These are phyloP conservation scores for Nitzschia sp. DNA, from an alignment of 108 stramenopile species.

Conservation along the genomic window DNA sequence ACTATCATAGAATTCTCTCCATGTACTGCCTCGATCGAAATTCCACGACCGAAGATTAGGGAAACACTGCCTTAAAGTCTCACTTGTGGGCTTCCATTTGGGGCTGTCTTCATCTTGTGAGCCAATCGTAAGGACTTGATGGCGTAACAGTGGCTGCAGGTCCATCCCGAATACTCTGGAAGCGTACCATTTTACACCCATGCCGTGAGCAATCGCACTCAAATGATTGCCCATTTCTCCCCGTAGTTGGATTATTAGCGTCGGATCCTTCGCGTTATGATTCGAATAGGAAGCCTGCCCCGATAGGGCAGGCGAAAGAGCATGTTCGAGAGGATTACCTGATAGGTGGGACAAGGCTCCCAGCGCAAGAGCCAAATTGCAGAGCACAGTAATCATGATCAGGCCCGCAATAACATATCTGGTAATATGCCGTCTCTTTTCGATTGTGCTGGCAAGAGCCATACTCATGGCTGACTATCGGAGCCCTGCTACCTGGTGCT, in stretches of 20 bases:
- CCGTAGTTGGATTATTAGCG: constrained; percentile 41
- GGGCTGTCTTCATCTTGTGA: neutral
- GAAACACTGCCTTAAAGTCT: constrained; percentile 32
- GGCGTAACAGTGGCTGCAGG: constrained; percentile 16
- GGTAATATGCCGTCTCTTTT: too few species aligned
- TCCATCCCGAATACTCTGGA: constrained; percentile 22
- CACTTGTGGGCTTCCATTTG: constrained; percentile 37
- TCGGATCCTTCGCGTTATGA: constrained; percentile 10
- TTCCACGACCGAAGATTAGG: constrained; percentile 28
- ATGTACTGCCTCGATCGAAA: constrained; percentile 24
- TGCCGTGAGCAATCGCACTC: constrained; percentile 28
- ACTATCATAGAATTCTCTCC: constrained; percentile 22
- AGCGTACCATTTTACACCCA: constrained; percentile 30
- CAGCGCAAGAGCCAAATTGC: neutral
- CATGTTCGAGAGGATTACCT: too few species aligned
- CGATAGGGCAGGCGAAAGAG: too few species aligned
- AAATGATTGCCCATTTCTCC: constrained; percentile 64
- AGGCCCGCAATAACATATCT: neutral
- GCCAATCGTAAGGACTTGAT: constrained; percentile 19
- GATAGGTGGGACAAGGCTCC: too few species aligned
- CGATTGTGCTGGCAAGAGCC: too few species aligned
- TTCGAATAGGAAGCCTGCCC: neutral
- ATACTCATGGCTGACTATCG: too few species aligned
- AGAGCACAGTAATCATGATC: neutral
- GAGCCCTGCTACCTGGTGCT: too few species aligned